Evolutionary conservation across 2,329 filamentous ascomycete species (phyloP), one percentile per base, ranked within the genome.

Genomic region (Zasmidium cellare): DNA sequence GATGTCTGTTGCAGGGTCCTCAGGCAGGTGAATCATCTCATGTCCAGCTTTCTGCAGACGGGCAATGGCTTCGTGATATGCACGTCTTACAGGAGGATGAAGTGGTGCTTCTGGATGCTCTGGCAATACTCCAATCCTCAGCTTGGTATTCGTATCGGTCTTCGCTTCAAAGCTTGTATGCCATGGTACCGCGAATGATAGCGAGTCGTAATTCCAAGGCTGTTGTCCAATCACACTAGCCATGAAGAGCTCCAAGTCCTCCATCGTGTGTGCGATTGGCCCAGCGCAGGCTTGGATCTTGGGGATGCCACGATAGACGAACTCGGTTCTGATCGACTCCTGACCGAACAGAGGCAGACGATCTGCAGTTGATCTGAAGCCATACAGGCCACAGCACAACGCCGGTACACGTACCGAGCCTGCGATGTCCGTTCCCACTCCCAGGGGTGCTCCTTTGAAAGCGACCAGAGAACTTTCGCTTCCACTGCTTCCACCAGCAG

Each of bases 341-440:
- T 14, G 11, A 9, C 35, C 35, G 35, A 41, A 41, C 35, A 41
- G 16, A 3, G 35, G 35, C 7, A 41, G 35, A 18, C 35, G 35
- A 14, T 41, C 35, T 14, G 35, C 76, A 28, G 73, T 79, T 20
- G 77, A 80, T 53, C 82, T 82, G 31, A 82, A 70, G 0, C 79
- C 78, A 62, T 79, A 83, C 0, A 81, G 62, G 0, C 80, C 81
- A 58, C 77, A 77, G 62, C 81, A 76, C 41, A 76, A 71, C 18
- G 75, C 68, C 5, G 81, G 81, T 3, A 82, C 82, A 14, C 81
- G 68, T 38, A 82, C 71, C 51, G 78, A 81, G 0, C 81, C 81
- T 1, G 81, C 80, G 48, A 83, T 79, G 56, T 83, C 80, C 0
- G 80, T 82, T 0, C 81, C 81, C 67, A 76, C 78, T 1, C 80